Evolutionary conservation across 177 flowering plant genomes (phyloP).

Genomic region (Vitis hybrid): DNA sequence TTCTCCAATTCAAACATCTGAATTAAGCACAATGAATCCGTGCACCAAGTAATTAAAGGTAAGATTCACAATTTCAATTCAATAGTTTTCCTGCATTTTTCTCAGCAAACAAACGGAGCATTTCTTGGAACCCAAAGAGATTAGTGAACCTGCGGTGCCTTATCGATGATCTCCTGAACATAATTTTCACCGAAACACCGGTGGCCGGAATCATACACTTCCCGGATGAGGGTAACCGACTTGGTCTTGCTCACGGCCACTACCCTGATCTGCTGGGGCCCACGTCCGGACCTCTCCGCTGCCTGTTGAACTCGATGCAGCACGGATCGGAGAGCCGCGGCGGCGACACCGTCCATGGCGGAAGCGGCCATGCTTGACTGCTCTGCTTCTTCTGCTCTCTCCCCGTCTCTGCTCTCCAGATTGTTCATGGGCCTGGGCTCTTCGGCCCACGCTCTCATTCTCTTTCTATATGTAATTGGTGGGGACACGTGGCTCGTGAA

Average conservation of each 20-base stretch:
- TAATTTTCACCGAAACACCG: constrained; percentile 92
- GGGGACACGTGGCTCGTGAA: no score
- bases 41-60: no score
- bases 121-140: background rate
- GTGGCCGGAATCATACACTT: constrained; percentile 91
- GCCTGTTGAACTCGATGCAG: constrained; percentile 66
- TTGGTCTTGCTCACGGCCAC: constrained; percentile 93
- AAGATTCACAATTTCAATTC: no score
- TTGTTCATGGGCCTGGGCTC: constrained; percentile 14
- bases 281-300: constrained; percentile 65
- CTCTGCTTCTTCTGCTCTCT: background rate
- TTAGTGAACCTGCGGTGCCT: constrained; percentile 80
- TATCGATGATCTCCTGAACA: constrained; percentile 86
- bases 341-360: constrained; percentile 60
- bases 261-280: constrained; percentile 56
- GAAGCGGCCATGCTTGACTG: constrained; percentile 51
- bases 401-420: constrained; percentile 15
- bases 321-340: constrained; percentile 73
- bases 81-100: no score
- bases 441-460: no score
- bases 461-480: no score
- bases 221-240: constrained; percentile 65
- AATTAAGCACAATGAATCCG: no score
- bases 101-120: background rate
- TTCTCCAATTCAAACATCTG: no score